Percentiles rank a stretch among this genome's conserved stretches.
Evolutionary conservation across 371 early-diverging fungal species (phyloP).

Genomic region (Haplosporangium sp.): DNA sequence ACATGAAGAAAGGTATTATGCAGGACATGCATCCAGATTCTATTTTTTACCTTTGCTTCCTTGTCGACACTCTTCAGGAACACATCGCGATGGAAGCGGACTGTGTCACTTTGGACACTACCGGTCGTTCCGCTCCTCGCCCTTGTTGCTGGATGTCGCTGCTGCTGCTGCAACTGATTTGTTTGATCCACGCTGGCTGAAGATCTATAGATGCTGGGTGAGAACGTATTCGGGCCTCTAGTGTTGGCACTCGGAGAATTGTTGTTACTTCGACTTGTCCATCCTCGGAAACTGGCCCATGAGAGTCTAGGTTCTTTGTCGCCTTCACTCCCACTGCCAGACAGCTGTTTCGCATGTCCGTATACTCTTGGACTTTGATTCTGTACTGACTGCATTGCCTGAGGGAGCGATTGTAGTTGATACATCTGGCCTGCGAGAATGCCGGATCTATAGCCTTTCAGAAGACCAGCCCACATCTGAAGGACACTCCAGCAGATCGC

Average conservation of each 20-base stretch:
- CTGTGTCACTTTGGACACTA: constrained; percentile 34
- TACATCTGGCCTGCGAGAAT: constrained; percentile 57
- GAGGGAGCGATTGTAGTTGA: constrained; percentile 36
- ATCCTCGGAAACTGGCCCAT: constrained; percentile 45
- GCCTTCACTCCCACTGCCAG: constrained; percentile 42
- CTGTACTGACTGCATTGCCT: constrained; percentile 5
- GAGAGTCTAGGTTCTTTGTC: constrained; percentile 19
- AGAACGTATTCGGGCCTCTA: background rate
- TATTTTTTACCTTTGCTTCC: constrained; percentile 69
- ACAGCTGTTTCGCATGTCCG: constrained; percentile 24
- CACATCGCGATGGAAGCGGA: constrained; percentile 69
- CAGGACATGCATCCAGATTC: background rate
- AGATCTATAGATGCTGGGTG: background rate
- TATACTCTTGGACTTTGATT: background rate
- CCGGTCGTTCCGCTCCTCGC: constrained; percentile 39
- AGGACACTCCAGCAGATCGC: constrained; percentile 78
- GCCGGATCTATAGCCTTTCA: constrained; percentile 77
- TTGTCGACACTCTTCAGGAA: constrained; percentile 75
- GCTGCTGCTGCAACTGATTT: constrained; percentile 5
- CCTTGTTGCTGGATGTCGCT: constrained; percentile 20
- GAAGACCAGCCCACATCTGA: constrained; percentile 80
- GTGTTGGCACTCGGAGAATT: constrained; percentile 43
- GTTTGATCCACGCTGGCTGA: background rate
- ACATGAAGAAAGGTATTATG: too few relatives aligned
- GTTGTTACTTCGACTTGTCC: constrained; percentile 31